Evolutionary conservation across 257 asterid genomes (phyloP).

Genomic region (Datura wrightii): DNA sequence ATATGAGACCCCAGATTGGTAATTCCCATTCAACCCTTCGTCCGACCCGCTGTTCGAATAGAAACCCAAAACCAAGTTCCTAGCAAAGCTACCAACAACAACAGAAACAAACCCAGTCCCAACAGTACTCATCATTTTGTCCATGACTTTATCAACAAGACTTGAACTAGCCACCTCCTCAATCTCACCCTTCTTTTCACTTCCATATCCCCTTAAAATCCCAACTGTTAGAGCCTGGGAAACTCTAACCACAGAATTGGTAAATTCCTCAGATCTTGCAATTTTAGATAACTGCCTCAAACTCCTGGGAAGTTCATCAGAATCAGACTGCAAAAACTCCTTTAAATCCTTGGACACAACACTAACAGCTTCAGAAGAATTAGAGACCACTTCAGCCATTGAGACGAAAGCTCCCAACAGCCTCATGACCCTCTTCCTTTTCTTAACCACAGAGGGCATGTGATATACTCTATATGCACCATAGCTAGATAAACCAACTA

Average conservation of each 20-base stretch:
- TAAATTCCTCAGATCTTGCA: constrained; percentile 71
- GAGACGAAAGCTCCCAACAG: constrained; percentile 67
- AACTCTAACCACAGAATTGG: constrained; percentile 52
- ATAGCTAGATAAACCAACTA: constrained; percentile 77
- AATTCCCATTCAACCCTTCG: constrained; percentile 47
- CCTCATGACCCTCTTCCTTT: constrained; percentile 59
- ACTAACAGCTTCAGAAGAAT: constrained; percentile 72
- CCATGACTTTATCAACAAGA: constrained; percentile 66
- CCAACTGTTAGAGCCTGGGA: constrained; percentile 73
- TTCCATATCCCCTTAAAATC: constrained; percentile 67
- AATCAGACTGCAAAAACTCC: constrained; percentile 77
- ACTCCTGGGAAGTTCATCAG: constrained; percentile 86
- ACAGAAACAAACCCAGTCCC: constrained; percentile 87
- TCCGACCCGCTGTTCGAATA: constrained; percentile 43
- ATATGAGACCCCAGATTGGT: constrained; percentile 27
- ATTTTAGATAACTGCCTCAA: constrained; percentile 84
- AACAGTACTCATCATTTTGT: constrained; percentile 76
- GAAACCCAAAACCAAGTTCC: constrained; percentile 85
- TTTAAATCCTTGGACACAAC: constrained; percentile 82
- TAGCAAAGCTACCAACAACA: constrained; percentile 82
- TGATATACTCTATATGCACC: constrained; percentile 73
- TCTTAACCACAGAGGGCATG: constrained; percentile 71
- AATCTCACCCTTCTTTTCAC: constrained; percentile 43
- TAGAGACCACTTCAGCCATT: constrained; percentile 75
- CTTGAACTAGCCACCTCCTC: constrained; percentile 48